Evolutionary conservation across 345 rosid genomes (phyloP).

Genomic region (Salix exigua): DNA sequence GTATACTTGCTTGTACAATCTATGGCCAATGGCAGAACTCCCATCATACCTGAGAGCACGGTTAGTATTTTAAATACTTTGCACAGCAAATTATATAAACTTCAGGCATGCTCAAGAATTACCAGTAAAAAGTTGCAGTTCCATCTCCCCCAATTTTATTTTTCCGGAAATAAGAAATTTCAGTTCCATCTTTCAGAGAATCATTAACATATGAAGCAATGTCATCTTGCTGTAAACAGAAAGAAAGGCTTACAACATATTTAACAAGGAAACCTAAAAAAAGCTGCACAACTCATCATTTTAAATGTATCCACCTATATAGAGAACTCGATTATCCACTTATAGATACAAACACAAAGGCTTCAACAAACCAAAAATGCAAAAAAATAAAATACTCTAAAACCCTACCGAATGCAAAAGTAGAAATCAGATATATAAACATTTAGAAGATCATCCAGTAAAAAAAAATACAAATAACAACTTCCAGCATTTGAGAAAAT

Average conservation of each 20-base stretch:
- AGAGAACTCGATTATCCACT: neutral
- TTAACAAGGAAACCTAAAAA: neutral
- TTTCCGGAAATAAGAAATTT: slow-evolving; percentile 53
- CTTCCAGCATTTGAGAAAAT: slow-evolving; percentile 5
- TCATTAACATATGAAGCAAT: slow-evolving; percentile 46
- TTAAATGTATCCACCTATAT: neutral
- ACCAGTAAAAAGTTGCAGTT: slow-evolving; percentile 71
- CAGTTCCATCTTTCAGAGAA: slow-evolving; percentile 43
- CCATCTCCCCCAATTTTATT: slow-evolving; percentile 63
- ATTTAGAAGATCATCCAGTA: neutral
- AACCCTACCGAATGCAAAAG: neutral
- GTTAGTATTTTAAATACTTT: slow-evolving; percentile 8
- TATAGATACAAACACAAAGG: neutral
- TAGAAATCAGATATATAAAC: neutral
- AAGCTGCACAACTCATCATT: slow-evolving; percentile 10
- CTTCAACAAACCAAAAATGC: neutral
- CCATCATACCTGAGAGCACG: slow-evolving; percentile 62
- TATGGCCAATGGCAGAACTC: slow-evolving; percentile 55
- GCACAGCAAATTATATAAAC: slow-evolving; percentile 13
- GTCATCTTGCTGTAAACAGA: slow-evolving; percentile 68
- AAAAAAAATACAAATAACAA: slow-evolving; percentile 4
- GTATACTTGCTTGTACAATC: slow-evolving; percentile 63
- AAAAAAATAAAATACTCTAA: too few relatives aligned
- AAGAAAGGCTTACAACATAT: slow-evolving; percentile 1
- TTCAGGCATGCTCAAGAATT: slow-evolving; percentile 21